Conservation (phyloP, 2,329 filamentous ascomycete species). For the Colletotrichum destructivum region DNA sequence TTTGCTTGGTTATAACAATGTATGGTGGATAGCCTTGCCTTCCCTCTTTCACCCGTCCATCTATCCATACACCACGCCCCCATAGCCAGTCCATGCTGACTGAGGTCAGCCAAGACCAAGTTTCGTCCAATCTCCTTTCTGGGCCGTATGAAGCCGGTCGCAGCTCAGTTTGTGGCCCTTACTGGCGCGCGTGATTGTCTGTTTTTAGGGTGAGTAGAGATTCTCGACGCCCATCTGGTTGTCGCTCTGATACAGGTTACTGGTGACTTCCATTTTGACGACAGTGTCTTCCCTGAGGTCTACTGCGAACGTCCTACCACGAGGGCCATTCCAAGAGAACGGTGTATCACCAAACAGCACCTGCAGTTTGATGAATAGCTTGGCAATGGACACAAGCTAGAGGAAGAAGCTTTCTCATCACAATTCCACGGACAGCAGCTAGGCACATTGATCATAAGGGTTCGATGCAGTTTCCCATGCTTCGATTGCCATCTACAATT, state of each 20-base stretch:
- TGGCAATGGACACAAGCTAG: too few species aligned
- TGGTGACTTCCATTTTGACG: not conserved
- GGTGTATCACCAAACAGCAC: too few species aligned
- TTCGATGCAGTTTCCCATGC: not conserved
- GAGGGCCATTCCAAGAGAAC: too few species aligned
- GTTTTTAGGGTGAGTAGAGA: too few species aligned
- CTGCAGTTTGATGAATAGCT: too few species aligned
- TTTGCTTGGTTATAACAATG: not conserved
- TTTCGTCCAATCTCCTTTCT: not conserved
- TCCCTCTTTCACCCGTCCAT: not conserved
- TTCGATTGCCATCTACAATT: not conserved
- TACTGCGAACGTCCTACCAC: too few species aligned
- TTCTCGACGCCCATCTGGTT: not conserved
- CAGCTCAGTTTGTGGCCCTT: not conserved
- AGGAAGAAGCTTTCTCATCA: too few species aligned
- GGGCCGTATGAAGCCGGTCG: not conserved
- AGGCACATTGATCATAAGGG: not conserved
- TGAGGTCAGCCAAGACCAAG: not conserved
- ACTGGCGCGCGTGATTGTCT: not conserved
- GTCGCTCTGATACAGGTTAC: not conserved
- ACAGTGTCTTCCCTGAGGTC: not conserved
- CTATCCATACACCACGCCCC: not conserved
- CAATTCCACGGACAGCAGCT: too few species aligned
- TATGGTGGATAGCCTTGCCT: constrained; percentile 3
- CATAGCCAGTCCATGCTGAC: not conserved